Conservation (phyloP, 768 basidiomycete species). For the Boletus edulis region DNA sequence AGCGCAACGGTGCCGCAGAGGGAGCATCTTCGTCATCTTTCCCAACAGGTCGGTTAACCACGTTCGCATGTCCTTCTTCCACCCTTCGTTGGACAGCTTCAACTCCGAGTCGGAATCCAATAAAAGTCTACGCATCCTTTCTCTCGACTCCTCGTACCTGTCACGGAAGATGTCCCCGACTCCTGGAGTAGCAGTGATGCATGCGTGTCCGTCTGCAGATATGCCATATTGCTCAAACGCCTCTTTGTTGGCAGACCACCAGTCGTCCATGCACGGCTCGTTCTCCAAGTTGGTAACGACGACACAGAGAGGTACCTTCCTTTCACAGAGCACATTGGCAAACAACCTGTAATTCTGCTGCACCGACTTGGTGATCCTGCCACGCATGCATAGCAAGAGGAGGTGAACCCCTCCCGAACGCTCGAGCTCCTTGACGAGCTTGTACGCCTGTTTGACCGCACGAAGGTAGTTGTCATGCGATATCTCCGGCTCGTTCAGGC, state of each 20-base stretch:
- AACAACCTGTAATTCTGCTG: constrained; percentile 40
- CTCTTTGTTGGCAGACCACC: constrained; percentile 38
- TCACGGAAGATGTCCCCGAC: constrained; percentile 17
- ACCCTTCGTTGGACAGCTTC: constrained; percentile 1
- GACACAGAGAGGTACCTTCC: constrained; percentile 36
- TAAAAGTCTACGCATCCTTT: constrained; percentile 20
- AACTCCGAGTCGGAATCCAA: constrained; percentile 3
- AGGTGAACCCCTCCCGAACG: constrained; percentile 36
- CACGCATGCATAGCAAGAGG: constrained; percentile 39
- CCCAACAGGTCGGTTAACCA: constrained; percentile 21
- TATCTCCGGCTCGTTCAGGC: constrained; percentile 29
- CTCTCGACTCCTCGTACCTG: constrained; percentile 32
- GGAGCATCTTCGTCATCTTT: constrained; percentile 19
- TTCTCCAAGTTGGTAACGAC: constrained; percentile 40
- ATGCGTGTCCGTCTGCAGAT: constrained; percentile 34
- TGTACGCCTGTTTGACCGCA: constrained; percentile 30
- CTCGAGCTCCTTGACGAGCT: constrained; percentile 33
- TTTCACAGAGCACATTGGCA: constrained; percentile 37
- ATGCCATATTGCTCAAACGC: constrained; percentile 32
- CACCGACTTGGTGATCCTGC: constrained; percentile 35
- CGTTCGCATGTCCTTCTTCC: constrained; percentile 15
- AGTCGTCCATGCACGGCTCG: constrained; percentile 32
- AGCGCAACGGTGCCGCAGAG: constrained; percentile 1
- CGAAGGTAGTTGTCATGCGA: constrained; percentile 17
- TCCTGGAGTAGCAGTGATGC: constrained; percentile 37